Evolutionary conservation across 2,329 filamentous ascomycete genomes (phyloP).

Genomic region (Ophiostoma tasmaniense): DNA sequence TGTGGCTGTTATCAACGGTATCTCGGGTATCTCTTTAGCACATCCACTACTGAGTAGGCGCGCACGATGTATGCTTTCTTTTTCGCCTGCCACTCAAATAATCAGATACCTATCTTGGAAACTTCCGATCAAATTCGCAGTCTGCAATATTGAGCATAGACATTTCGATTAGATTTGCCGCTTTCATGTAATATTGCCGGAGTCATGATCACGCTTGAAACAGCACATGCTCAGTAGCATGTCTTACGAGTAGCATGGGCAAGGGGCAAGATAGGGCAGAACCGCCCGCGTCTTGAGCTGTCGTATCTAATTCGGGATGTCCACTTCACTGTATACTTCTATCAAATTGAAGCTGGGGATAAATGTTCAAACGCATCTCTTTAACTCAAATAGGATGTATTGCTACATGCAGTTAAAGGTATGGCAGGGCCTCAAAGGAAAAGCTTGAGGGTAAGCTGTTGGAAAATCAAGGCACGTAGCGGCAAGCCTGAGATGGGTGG

Average conservation of each 20-base stretch:
- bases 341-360: background rate
- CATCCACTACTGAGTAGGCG: background rate
- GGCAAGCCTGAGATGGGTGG: conserved; percentile 2
- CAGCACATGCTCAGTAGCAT: background rate
- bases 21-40: background rate
- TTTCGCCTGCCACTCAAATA: background rate
- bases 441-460: background rate
- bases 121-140: background rate
- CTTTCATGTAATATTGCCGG: conserved; percentile 1
- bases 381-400: background rate
- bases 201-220: background rate
- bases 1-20: conserved; percentile 1
- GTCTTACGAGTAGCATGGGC: background rate
- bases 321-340: too few species aligned
- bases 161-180: background rate
- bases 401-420: background rate
- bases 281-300: background rate
- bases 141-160: background rate
- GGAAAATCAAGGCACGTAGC: conserved; percentile 5
- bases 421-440: too few species aligned
- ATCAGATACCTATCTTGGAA: background rate
- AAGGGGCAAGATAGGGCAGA: background rate
- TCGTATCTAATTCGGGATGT: conserved; percentile 3
- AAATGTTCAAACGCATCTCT: background rate
- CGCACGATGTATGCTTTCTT: background rate